Evolutionary conservation across 2,329 filamentous ascomycete species (phyloP).

Genomic region (Ophiostoma piceae): DNA sequence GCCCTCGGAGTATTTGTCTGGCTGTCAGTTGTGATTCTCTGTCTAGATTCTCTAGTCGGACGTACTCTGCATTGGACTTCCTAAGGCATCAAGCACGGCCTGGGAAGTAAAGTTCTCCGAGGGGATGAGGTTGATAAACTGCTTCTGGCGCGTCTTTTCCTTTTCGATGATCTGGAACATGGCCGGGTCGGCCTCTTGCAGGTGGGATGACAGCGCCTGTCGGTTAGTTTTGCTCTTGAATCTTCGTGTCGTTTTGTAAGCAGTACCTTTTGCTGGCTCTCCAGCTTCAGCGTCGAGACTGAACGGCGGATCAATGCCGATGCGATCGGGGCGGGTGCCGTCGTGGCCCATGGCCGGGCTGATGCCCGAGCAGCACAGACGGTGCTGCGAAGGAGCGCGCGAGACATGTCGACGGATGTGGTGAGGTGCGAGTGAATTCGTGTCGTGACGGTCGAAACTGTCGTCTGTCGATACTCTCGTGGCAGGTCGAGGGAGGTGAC

Average conservation of each 20-base stretch:
- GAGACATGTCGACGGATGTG: slow-evolving; percentile 40
- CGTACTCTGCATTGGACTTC: slow-evolving; percentile 91
- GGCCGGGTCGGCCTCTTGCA: slow-evolving; percentile 78
- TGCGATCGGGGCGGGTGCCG: slow-evolving; percentile 21
- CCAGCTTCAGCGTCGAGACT: slow-evolving; percentile 45
- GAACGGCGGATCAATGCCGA: slow-evolving; percentile 33
- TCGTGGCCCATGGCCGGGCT: slow-evolving; percentile 35
- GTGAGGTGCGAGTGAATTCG: not conserved
- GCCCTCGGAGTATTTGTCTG: slow-evolving; percentile 96
- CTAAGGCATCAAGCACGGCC: slow-evolving; percentile 83
- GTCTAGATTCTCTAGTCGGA: slow-evolving; percentile 22
- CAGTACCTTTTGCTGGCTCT: slow-evolving; percentile 55
- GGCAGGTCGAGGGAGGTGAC: not conserved
- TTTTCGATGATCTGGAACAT: slow-evolving; percentile 89
- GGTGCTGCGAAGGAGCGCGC: slow-evolving; percentile 45
- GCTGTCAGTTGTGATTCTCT: not conserved
- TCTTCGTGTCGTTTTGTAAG: not conserved
- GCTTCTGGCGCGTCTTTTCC: slow-evolving; percentile 95
- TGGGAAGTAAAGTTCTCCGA: slow-evolving; percentile 96
- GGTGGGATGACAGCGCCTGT: slow-evolving; percentile 71
- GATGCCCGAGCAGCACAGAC: slow-evolving; percentile 42
- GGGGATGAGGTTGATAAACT: slow-evolving; percentile 96
- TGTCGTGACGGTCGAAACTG: not conserved
- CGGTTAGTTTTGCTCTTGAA: slow-evolving; percentile 21
- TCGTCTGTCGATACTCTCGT: not conserved